Evolutionary conservation across 768 basidiomycete genomes (phyloP).

Genomic region (Termitomyces sp.): DNA sequence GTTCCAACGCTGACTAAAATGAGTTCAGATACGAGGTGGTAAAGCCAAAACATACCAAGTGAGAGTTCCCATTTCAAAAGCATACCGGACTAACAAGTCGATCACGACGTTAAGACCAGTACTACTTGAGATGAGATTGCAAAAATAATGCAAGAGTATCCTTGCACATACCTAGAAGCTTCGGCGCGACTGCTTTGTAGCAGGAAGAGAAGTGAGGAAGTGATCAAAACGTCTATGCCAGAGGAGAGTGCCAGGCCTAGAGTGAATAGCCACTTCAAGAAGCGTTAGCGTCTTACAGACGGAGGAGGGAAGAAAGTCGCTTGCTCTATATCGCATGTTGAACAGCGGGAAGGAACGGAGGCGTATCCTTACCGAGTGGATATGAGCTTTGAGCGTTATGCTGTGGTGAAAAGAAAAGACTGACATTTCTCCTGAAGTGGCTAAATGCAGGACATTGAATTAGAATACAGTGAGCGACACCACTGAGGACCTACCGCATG

Average conservation of each 20-base stretch:
- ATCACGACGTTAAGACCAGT: constrained; percentile 3
- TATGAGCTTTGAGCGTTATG: not conserved
- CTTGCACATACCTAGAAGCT: constrained; percentile 22
- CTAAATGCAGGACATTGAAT: constrained; percentile 5
- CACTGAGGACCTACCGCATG: constrained; percentile 11
- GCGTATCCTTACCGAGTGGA: constrained; percentile 14
- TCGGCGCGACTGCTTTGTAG: constrained; percentile 25
- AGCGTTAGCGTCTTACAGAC: not conserved
- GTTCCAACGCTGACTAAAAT: constrained; percentile 4
- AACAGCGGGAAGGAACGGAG: constrained; percentile 16
- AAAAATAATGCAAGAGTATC: not conserved
- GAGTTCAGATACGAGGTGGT: not conserved
- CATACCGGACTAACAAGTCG: constrained; percentile 19
- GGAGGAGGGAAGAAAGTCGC: not conserved
- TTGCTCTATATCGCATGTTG: constrained; percentile 8
- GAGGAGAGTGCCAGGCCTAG: constrained; percentile 35
- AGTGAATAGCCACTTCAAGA: constrained; percentile 36
- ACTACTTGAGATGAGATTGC: not conserved
- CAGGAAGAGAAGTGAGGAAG: constrained; percentile 27
- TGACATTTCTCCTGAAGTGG: constrained; percentile 20
- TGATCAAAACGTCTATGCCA: constrained; percentile 32
- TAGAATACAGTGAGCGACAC: not conserved
- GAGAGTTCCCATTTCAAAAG: constrained; percentile 35
- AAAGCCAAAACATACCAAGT: constrained; percentile 25
- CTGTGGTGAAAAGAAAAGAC: not conserved